Percentiles rank a stretch among this genome's conserved stretches.
These are phyloP conservation scores for Saccharomycopsis lassenensis DNA, from an alignment of 805 yeast species.

Conservation along the genomic window DNA sequence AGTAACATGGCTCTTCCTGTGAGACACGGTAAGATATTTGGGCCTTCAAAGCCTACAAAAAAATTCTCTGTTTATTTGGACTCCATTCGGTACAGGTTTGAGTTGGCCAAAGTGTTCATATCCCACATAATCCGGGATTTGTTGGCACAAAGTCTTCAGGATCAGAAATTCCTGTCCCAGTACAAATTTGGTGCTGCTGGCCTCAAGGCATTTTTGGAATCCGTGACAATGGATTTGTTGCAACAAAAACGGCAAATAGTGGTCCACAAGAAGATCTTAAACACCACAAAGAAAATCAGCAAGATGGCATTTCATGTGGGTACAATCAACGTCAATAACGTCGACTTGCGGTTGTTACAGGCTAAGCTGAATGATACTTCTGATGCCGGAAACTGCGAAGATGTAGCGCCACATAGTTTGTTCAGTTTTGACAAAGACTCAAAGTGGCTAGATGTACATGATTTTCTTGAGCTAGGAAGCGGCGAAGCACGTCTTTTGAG, in stretches of 20 bases:
- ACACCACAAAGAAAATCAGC: constrained; percentile 35
- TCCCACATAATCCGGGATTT: constrained; percentile 58
- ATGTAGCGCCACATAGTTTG: too few species aligned
- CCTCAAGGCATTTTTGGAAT: constrained; percentile 46
- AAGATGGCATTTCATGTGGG: constrained; percentile 57
- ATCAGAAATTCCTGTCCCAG: neutral
- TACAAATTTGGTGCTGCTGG: constrained; percentile 48
- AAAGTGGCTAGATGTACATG: constrained; percentile 53
- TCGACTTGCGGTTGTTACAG: constrained; percentile 50
- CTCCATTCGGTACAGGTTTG: constrained; percentile 72
- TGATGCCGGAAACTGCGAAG: too few species aligned
- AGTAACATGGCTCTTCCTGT: constrained; percentile 69
- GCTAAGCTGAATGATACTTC: constrained; percentile 32
- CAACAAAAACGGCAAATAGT: constrained; percentile 42
- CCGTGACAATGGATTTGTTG: constrained; percentile 55
- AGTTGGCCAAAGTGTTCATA: constrained; percentile 59
- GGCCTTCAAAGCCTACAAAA: constrained; percentile 38
- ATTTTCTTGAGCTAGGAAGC: constrained; percentile 53
- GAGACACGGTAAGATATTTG: constrained; percentile 63
- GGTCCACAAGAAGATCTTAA: constrained; percentile 35
- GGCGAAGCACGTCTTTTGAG: too few species aligned
- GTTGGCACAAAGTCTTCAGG: constrained; percentile 26
- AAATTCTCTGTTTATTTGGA: constrained; percentile 68
- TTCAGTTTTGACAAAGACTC: constrained; percentile 35
- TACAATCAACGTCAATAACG: constrained; percentile 41